Conservation (phyloP, 768 basidiomycete genomes). For the Auricularia cornea region DNA sequence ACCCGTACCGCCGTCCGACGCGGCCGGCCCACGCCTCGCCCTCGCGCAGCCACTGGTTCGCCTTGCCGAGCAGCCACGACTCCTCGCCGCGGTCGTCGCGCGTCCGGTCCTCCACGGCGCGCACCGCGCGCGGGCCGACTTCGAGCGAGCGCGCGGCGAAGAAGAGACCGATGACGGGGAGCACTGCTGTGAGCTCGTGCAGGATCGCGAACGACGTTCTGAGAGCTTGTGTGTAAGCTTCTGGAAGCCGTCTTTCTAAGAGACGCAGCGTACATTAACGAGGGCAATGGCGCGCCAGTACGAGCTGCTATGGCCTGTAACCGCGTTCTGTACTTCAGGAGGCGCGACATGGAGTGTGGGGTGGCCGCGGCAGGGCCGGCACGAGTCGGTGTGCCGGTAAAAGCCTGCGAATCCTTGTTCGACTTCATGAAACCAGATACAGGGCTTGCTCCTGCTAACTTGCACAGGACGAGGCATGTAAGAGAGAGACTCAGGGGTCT, state of each 20-base stretch:
- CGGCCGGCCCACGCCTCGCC: constrained; percentile 63
- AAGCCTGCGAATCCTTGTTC: too few species aligned
- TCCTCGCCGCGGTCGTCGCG: background rate
- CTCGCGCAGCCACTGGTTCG: constrained; percentile 62
- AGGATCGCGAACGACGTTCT: constrained; percentile 67
- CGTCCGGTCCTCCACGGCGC: constrained; percentile 21
- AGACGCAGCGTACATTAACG: constrained; percentile 34
- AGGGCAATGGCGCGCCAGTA: constrained; percentile 69
- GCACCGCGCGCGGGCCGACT: constrained; percentile 58
- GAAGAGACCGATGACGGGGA: constrained; percentile 68
- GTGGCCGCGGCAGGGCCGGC: too few species aligned
- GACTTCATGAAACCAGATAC: too few species aligned
- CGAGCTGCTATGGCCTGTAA: constrained; percentile 54
- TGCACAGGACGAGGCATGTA: too few species aligned
- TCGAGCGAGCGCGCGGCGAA: constrained; percentile 58
- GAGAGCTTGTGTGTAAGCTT: background rate
- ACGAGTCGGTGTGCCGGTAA: too few species aligned
- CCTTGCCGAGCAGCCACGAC: constrained; percentile 35
- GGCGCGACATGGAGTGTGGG: background rate
- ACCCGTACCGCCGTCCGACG: constrained; percentile 68
- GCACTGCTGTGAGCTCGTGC: constrained; percentile 77
- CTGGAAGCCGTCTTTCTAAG: background rate
- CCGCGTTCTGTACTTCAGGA: constrained; percentile 38
- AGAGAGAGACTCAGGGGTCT: too few species aligned
- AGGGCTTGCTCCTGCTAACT: too few species aligned